Conservation (phyloP, 2,329 filamentous ascomycete species). For the Mycosphaerella sp. region DNA sequence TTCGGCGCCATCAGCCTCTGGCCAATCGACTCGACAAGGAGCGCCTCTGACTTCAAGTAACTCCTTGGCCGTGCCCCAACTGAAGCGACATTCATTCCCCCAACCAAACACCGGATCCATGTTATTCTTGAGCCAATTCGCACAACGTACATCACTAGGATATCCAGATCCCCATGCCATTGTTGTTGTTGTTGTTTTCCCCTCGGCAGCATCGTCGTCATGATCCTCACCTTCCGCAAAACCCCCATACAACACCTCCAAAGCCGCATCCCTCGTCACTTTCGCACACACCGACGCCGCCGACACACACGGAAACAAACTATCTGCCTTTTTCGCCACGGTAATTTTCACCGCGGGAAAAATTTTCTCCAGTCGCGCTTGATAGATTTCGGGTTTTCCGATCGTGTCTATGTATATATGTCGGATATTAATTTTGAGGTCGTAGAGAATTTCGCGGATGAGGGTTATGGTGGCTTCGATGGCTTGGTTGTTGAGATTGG, state of each 20-base stretch:
- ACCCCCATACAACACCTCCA: constrained; percentile 67
- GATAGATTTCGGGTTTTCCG: constrained; percentile 74
- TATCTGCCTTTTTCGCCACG: constrained; percentile 71
- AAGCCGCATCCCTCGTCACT: constrained; percentile 83
- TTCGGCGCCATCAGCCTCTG: constrained; percentile 62
- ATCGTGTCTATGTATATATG: constrained; percentile 97
- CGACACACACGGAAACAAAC: constrained; percentile 83
- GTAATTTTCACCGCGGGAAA: constrained; percentile 62
- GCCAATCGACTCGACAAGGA: constrained; percentile 73
- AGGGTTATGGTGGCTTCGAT: constrained; percentile 84
- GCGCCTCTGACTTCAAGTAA: constrained; percentile 72
- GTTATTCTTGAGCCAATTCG: constrained; percentile 72
- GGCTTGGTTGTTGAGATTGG: constrained; percentile 95
- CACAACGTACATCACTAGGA: constrained; percentile 76
- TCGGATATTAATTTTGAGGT: constrained; percentile 41
- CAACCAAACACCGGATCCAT: constrained; percentile 95
- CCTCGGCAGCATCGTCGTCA: too few relatives aligned
- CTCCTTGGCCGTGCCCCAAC: constrained; percentile 92
- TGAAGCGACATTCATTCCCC: constrained; percentile 88
- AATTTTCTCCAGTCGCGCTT: constrained; percentile 72
- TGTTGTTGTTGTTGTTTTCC: background rate
- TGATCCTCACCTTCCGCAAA: constrained; percentile 35
- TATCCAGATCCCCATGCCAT: constrained; percentile 81
- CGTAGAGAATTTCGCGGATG: constrained; percentile 59
- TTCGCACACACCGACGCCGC: constrained; percentile 94